A percentile compares a stretch with the other conserved stretches of the same genome.
phyloP scores from a whole-genome alignment of 164 flowering plant genomes.

The Aristolochia contorta region DNA sequence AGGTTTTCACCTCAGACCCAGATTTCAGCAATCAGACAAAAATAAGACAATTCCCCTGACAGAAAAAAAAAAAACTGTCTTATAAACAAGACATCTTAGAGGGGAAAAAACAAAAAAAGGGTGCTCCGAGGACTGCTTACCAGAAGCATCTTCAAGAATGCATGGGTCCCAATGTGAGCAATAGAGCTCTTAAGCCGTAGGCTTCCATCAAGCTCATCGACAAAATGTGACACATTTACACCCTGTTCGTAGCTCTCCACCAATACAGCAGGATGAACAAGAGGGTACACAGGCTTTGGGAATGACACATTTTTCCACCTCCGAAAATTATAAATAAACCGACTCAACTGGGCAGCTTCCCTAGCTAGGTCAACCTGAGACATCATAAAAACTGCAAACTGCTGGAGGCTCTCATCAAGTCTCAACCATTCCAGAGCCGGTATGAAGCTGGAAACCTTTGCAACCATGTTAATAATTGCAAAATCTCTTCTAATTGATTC shows the following conservation, averaged over 20 bases:
- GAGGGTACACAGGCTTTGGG: constrained; percentile 75
- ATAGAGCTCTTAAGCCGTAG: constrained; percentile 42
- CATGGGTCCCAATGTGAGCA: constrained; percentile 81
- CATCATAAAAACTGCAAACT: constrained; percentile 81
- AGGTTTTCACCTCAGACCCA: no score
- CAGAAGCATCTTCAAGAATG: constrained; percentile 87
- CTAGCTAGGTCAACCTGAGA: constrained; percentile 88
- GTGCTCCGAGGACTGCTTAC: constrained; percentile 17
- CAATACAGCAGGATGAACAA: constrained; percentile 84
- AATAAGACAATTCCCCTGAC: no score
- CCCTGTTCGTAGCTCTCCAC: constrained; percentile 87
- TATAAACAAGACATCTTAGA: background rate
- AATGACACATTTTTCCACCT: constrained; percentile 79
- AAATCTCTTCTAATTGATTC: constrained; percentile 76
- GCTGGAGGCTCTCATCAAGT: constrained; percentile 77
- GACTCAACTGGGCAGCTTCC: constrained; percentile 84
- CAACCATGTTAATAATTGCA: constrained; percentile 42
- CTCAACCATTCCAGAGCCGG: constrained; percentile 70
- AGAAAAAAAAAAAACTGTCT: background rate
- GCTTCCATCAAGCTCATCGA: constrained; percentile 53
- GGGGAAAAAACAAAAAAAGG: no score
- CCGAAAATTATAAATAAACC: constrained; percentile 73
- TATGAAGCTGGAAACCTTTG: constrained; percentile 48
- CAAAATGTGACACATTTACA: constrained; percentile 50
- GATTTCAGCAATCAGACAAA: no score